Percentiles rank a stretch among this genome's conserved stretches.
phyloP scores from a whole-genome alignment of 2,329 filamentous ascomycete species.

The Aspergillus cejpii region DNA sequence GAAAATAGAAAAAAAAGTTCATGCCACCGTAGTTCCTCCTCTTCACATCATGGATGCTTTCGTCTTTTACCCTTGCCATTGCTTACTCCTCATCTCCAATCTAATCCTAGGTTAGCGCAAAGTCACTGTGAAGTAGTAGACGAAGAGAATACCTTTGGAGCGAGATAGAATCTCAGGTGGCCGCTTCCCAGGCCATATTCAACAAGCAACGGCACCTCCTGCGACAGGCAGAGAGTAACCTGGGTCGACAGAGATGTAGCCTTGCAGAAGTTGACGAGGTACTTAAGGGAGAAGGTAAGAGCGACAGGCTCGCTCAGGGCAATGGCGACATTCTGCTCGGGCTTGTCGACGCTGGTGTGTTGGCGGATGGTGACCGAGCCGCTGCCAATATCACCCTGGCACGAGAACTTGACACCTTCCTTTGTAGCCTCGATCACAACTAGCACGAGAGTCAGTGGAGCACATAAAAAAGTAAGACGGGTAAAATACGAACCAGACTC shows the following conservation, averaged over 20 bases:
- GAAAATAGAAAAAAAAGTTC: conserved; percentile 22
- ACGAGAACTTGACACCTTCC: conserved; percentile 93
- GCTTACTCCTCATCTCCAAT: conserved; percentile 54
- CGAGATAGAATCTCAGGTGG: conserved; percentile 94
- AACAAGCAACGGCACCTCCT: conserved; percentile 91
- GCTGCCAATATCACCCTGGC: conserved; percentile 90
- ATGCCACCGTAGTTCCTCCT: conserved; percentile 46
- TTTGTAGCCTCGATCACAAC: conserved; percentile 95
- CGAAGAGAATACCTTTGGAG: conserved; percentile 68
- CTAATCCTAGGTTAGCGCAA: conserved; percentile 37
- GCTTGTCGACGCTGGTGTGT: conserved; percentile 84
- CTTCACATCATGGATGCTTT: conserved; percentile 26
- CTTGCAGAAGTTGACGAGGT: conserved; percentile 99
- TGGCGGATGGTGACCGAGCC: conserved; percentile 86
- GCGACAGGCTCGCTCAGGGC: conserved; percentile 85
- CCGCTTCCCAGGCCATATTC: conserved; percentile 82
- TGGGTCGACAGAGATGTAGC: conserved; percentile 72
- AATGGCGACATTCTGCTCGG: conserved; percentile 77
- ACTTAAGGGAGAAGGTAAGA: conserved; percentile 97
- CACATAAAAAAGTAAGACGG: not conserved
- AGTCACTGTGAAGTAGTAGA: not conserved
- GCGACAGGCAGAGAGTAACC: conserved; percentile 90
- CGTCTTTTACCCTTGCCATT: conserved; percentile 18
- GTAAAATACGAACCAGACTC: conserved; percentile 69
- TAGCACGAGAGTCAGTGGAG: conserved; percentile 42